Evolutionary conservation across 306 rosid species (phyloP), one percentile per base, ranked within the genome.

Genomic region (Elaeagnus macrophylla): DNA sequence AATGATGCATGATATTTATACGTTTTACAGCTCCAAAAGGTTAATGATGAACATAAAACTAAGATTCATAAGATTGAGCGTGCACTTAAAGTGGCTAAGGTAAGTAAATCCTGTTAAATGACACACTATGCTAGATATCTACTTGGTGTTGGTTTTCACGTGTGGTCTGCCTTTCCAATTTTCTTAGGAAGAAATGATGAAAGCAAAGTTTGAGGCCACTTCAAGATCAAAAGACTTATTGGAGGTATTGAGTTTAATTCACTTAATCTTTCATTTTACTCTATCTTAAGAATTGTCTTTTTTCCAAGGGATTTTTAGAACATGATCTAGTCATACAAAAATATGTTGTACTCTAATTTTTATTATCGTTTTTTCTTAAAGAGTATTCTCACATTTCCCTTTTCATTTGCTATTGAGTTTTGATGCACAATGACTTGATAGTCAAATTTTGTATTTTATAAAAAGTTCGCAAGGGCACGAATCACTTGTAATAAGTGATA

Each of bases 71-170:
- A 75, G 56, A 78, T 74, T 10, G 96, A 91, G 57, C 96, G 85
- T 7, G 96, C 96, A 62, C 93, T 87, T 62, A 85, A 82, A 72
- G 78, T 82, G 68, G 81, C 95, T 13, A 88, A 91, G 99, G 99
- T 87, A 84, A 70, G 47, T 62, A 10, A 19, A 57, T 43, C 54
- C 56, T 74, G 58, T 54, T 64, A 18, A 52, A 56, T 51, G 56
- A 36, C 49, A 25, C 57, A 20, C 37, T 41, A n/a, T 65, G 60
- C 55, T 65, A 41, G 76, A 54, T 72, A 50, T 43, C 68, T 65
- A 66, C 47, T 62, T 69, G 69, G 44, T 65, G 42, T 44, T 56
- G 67, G 59, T 72, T 69, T 59, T 72, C 12, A 63, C 50, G 56
- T 1, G 12, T n/a, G 0, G 44, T 52, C 12, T 47, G 32, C 39